Evolutionary conservation across 345 rosid species (phyloP).

Genomic region (Reutealis trisperma): DNA sequence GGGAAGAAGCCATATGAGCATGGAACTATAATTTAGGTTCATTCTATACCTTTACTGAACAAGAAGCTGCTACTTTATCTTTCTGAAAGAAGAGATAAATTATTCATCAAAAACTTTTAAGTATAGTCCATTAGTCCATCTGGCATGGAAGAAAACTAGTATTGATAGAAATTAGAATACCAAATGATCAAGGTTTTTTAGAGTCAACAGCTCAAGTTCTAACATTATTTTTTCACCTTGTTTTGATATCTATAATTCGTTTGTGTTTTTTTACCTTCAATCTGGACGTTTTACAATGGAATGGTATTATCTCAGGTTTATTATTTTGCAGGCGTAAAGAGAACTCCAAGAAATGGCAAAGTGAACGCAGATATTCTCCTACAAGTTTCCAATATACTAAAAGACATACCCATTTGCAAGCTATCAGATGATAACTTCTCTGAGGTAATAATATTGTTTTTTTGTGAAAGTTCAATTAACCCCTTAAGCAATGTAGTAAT

Average conservation of each 20-base stretch:
- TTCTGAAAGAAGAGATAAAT: no score
- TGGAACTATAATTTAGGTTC: no score
- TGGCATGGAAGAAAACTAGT: not conserved
- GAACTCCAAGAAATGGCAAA: slow-evolving; percentile 18
- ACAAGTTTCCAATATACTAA: slow-evolving; percentile 34
- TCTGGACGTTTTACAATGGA: not conserved
- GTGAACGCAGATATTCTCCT: slow-evolving; percentile 33
- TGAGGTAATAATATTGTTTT: slow-evolving; percentile 35
- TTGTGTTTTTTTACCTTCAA: not conserved
- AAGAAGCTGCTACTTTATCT: no score
- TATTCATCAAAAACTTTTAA: no score
- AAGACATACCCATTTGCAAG: slow-evolving; percentile 37
- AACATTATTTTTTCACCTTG: not conserved
- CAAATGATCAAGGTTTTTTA: not conserved
- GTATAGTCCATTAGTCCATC: no score
- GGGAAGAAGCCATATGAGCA: no score
- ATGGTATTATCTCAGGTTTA: no score
- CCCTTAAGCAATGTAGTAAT: not conserved
- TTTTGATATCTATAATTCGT: not conserved
- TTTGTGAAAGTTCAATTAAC: not conserved
- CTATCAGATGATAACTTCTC: slow-evolving; percentile 50
- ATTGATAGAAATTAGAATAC: not conserved
- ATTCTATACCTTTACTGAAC: no score
- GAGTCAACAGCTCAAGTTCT: not conserved
- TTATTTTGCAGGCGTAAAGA: slow-evolving; percentile 43